Percentiles rank a stretch among this genome's conserved stretches.
These are phyloP conservation scores for Claviceps cyperi DNA, from an alignment of 2,329 filamentous ascomycete species.

Conservation along the genomic window DNA sequence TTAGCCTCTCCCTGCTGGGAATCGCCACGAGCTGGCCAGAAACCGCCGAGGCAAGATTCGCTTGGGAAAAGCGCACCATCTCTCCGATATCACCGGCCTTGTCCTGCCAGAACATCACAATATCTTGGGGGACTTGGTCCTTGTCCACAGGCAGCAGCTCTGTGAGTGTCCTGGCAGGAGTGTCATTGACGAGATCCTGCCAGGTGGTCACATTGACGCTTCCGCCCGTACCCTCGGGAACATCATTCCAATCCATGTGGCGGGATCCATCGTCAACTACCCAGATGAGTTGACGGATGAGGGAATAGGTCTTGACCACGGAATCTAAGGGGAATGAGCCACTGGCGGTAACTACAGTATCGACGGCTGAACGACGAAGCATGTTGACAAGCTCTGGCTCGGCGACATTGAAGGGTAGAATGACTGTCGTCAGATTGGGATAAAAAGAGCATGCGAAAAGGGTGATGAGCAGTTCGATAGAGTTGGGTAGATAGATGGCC, in stretches of 20 bases:
- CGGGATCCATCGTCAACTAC: constrained; percentile 81
- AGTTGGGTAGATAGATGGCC: constrained; percentile 86
- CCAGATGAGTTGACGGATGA: constrained; percentile 71
- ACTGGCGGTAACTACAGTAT: constrained; percentile 71
- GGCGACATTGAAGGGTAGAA: constrained; percentile 70
- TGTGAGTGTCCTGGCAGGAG: constrained; percentile 38
- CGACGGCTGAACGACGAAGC: constrained; percentile 57
- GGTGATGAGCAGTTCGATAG: constrained; percentile 67
- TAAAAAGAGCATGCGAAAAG: constrained; percentile 88
- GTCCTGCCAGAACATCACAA: constrained; percentile 54
- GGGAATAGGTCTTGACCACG: constrained; percentile 53
- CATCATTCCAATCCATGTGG: constrained; percentile 91
- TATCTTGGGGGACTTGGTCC: constrained; percentile 30
- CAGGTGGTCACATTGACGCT: constrained; percentile 76
- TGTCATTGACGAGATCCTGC: constrained; percentile 74
- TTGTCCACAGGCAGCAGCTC: constrained; percentile 53
- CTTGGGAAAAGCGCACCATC: constrained; percentile 68
- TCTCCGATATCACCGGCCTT: constrained; percentile 41
- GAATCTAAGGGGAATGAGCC: constrained; percentile 72
- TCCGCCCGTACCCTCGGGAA: constrained; percentile 61
- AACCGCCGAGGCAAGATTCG: constrained; percentile 76
- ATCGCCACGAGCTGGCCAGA: constrained; percentile 64
- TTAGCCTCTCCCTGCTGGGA: constrained; percentile 60
- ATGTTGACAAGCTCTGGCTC: constrained; percentile 56
- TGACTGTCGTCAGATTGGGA: constrained; percentile 59